phyloP scores from a whole-genome alignment of 2,329 filamentous ascomycete genomes.

The Ophiostoma sp. region DNA sequence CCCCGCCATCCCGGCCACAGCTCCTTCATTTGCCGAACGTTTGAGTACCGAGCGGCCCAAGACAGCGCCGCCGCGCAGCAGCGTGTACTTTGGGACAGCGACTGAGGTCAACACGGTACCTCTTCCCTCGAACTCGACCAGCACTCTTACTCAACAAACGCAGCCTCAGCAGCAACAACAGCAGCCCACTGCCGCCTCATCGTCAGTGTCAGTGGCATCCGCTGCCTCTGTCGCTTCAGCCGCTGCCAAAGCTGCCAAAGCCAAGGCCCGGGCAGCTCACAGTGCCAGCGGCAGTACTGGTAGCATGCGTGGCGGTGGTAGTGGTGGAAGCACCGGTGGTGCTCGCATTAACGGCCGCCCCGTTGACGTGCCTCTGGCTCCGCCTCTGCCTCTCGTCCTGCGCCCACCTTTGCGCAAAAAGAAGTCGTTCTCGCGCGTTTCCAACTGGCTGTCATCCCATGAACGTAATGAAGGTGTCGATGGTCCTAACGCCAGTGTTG shows the following conservation, averaged over 20 bases:
- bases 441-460: constrained; percentile 54
- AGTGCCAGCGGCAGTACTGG: constrained; percentile 1
- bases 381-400: constrained; percentile 59
- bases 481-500: no score
- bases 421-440: constrained; percentile 65
- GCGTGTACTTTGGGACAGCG: constrained; percentile 28
- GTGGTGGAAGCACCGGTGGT: constrained; percentile 10
- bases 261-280: constrained; percentile 5
- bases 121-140: background rate
- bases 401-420: constrained; percentile 65
- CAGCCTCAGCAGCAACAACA: background rate
- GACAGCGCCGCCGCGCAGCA: constrained; percentile 36
- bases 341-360: constrained; percentile 32
- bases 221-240: constrained; percentile 32
- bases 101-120: background rate
- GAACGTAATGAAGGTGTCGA: background rate
- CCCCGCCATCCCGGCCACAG: constrained; percentile 57
- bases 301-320: background rate
- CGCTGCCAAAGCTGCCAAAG: constrained; percentile 24
- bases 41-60: constrained; percentile 49
- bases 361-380: constrained; percentile 48
- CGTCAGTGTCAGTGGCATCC: constrained; percentile 21
- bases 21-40: constrained; percentile 59
- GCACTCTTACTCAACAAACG: background rate
- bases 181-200: background rate